Evolutionary conservation across 345 rosid genomes (phyloP), one percentile per base, ranked within the genome.

Genomic region (Mercurialis annua): DNA sequence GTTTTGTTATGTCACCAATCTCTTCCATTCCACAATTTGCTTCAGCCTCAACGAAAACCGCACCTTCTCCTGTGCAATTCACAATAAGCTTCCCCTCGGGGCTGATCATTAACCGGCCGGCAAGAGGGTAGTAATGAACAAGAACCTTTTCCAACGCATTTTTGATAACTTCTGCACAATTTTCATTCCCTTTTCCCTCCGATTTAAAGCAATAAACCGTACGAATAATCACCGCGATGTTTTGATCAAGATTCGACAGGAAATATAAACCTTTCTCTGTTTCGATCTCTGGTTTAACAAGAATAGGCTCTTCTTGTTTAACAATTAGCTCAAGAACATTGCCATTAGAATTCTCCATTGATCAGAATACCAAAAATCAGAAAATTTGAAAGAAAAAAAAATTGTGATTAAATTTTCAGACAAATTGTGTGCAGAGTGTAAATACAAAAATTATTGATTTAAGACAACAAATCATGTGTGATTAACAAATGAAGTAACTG

Each of bases 161-260:
- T 83, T 79, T 88, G 54, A 92, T 81, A 67, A 82, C 85, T 72
- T 86, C 79, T 10, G 57, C 90, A 6, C 85, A 82, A 6, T 82
- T 73, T 44, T 81, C 84, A 26, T 85, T 90, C 43, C 92, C 97
- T 71, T 57, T 84, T 62, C 79, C 84, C 1, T 82, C 83, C 1
- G 97, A 81, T 73, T 83, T 85, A 81, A 85, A 92, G 78, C 90
- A 90, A 71, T 90, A 87, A n/a, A 90, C 81, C 5, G 98, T 92
- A 0, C 89, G 88, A 27, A 92, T 86, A 44, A 84, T 82, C 52
- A 86, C 92, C 0, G 96, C 92, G 14, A 90, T 83, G 85, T 90
- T 90, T 62, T 92, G 98, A 71, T 92, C 97, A 59, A 90, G 92
- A 79, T 92, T 92, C 0, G 98, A 92, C 56, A 92, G 86, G 78